Conservation (phyloP, 1,284 basidiomycete species). For the Leccinum griseonigrum region DNA sequence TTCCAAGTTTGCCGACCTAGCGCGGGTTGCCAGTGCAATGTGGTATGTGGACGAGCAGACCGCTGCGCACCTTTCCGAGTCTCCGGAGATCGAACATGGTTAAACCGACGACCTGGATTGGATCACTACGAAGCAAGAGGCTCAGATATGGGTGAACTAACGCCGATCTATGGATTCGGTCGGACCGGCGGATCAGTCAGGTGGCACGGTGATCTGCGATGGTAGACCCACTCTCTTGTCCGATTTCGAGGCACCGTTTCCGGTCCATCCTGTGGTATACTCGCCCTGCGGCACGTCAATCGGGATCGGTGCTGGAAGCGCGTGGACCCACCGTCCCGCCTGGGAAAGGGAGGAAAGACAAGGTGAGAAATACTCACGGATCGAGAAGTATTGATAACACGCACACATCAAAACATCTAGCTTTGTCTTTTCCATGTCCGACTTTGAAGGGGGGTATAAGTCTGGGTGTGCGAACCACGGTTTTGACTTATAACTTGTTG, state of each 20-base stretch:
- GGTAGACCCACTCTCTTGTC: constrained; percentile 77
- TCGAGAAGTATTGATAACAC: constrained; percentile 16
- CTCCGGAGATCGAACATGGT: constrained; percentile 89
- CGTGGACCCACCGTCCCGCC: constrained; percentile 59
- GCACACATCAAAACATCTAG: constrained; percentile 76
- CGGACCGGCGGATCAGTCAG: constrained; percentile 2
- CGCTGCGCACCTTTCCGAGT: constrained; percentile 66
- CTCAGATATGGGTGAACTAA: constrained; percentile 34
- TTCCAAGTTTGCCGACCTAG: constrained; percentile 68
- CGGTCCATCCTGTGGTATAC: constrained; percentile 94
- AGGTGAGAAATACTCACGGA: constrained; percentile 1
- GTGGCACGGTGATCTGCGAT: neutral
- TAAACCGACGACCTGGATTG: constrained; percentile 76
- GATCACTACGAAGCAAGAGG: constrained; percentile 9
- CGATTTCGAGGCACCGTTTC: constrained; percentile 85
- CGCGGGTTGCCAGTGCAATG: neutral
- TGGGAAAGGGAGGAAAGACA: constrained; percentile 23
- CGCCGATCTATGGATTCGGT: constrained; percentile 54
- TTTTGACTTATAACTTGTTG: neutral
- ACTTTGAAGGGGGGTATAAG: neutral
- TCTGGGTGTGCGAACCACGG: neutral
- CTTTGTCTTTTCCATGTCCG: constrained; percentile 44
- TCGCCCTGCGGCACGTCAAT: constrained; percentile 53
- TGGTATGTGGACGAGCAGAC: neutral
- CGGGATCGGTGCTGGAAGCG: neutral